These are phyloP conservation scores for Leishmania gerbilli DNA, from an alignment of 208 protist genomes.

Conservation along the genomic window DNA sequence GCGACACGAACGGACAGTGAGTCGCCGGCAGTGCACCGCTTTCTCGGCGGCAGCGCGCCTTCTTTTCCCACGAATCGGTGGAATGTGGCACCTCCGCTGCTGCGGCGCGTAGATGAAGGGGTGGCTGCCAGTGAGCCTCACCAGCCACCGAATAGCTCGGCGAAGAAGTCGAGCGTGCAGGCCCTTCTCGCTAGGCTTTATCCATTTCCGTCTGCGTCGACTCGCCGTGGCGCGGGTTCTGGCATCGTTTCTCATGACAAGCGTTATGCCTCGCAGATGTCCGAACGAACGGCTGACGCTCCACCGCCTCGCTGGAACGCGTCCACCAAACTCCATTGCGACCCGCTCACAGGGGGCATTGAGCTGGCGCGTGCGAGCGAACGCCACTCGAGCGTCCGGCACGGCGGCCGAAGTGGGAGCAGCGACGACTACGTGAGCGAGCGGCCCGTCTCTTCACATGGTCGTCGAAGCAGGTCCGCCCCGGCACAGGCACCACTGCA, in stretches of 20 bases:
- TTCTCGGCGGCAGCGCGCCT: background rate
- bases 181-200: slow-evolving; percentile 7
- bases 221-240: no score
- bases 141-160: background rate
- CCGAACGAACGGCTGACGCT: background rate
- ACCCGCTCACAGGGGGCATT: background rate
- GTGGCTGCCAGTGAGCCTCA: background rate
- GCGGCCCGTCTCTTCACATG: background rate
- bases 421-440: background rate
- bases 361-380: background rate
- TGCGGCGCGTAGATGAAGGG: background rate
- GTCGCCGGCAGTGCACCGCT: background rate
- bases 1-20: background rate
- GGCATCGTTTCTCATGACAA: background rate
- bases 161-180: background rate
- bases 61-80: background rate
- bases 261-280: background rate
- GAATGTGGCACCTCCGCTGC: background rate
- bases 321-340: slow-evolving; percentile 2
- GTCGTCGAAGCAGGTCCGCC: slow-evolving; percentile 2
- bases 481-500: slow-evolving; percentile 10
- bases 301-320: slow-evolving; percentile 6
- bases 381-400: background rate
- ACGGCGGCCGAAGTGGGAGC: background rate
- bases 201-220: background rate